Percentiles rank a stretch among this genome's conserved stretches.
Conservation (phyloP, 768 basidiomycete species). For the Kwoniella europaea region DNA sequence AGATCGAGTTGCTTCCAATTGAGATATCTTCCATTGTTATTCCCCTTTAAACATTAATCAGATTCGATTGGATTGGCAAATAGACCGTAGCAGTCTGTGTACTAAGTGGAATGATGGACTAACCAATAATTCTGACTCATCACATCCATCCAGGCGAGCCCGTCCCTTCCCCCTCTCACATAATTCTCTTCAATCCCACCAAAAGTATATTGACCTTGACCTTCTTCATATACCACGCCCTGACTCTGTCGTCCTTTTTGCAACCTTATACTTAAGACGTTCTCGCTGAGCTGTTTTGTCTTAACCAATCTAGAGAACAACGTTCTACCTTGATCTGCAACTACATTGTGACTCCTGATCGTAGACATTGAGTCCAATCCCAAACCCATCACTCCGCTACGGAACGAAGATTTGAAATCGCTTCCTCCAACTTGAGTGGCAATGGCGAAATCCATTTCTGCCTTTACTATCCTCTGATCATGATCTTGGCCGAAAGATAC, state of each 20-base stretch:
- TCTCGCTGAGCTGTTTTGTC: slow-evolving; percentile 18
- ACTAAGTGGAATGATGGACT: neutral
- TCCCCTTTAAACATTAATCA: slow-evolving; percentile 11
- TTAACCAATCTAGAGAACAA: slow-evolving; percentile 34
- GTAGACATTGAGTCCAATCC: slow-evolving; percentile 28
- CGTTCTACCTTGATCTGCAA: slow-evolving; percentile 15
- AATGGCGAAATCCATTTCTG: slow-evolving; percentile 24
- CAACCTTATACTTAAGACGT: slow-evolving; percentile 30
- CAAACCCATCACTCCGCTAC: slow-evolving; percentile 31
- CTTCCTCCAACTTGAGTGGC: slow-evolving; percentile 17
- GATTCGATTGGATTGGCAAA: neutral
- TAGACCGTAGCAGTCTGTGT: too few relatives aligned
- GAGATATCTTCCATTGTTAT: slow-evolving; percentile 29
- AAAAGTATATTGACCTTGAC: slow-evolving; percentile 26
- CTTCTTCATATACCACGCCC: slow-evolving; percentile 26
- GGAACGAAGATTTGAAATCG: slow-evolving; percentile 8
- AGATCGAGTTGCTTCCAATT: slow-evolving; percentile 23
- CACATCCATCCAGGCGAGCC: slow-evolving; percentile 26
- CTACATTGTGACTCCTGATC: neutral
- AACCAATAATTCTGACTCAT: slow-evolving; percentile 37
- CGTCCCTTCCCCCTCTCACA: slow-evolving; percentile 23
- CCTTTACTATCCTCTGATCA: neutral
- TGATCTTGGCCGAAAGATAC: slow-evolving; percentile 14
- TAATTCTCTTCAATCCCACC: slow-evolving; percentile 32
- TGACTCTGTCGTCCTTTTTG: slow-evolving; percentile 26